A percentile compares a stretch with the other conserved stretches of the same genome.
Evolutionary conservation across 1,284 basidiomycete genomes (phyloP).

Genomic region (Austropuccinia psidii): DNA sequence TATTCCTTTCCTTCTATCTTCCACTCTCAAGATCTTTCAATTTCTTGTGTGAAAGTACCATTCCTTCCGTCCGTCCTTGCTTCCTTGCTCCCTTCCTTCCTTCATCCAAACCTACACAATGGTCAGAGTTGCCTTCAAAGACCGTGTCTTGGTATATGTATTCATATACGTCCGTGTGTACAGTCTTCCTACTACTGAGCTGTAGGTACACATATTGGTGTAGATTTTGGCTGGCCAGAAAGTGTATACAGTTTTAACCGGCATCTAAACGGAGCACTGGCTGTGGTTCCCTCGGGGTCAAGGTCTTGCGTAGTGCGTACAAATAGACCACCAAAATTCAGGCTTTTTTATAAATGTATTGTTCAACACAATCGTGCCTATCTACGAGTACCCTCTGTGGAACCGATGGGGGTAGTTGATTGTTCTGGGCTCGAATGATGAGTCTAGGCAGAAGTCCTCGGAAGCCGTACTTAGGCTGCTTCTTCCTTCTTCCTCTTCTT

Average conservation of each 20-base stretch:
- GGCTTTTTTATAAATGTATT: background rate
- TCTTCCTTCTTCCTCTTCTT: slow-evolving; percentile 16
- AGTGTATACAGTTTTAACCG: too few species aligned
- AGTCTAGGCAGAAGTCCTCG: slow-evolving; percentile 9
- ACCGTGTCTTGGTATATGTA: too few species aligned
- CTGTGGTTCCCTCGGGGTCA: slow-evolving; percentile 4
- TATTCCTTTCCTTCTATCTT: too few species aligned
- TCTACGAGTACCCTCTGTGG: background rate
- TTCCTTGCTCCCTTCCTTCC: background rate
- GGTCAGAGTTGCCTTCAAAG: too few species aligned
- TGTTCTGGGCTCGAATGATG: slow-evolving; percentile 14
- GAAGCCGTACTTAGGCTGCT: slow-evolving; percentile 18
- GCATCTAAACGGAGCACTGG: slow-evolving; percentile 21
- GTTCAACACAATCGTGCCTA: background rate
- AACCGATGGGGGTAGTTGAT: background rate
- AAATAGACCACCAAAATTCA: background rate
- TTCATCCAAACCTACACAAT: background rate
- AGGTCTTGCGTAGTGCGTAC: background rate
- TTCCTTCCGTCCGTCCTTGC: background rate
- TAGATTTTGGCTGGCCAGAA: slow-evolving; percentile 1
- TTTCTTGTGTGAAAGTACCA: too few species aligned
- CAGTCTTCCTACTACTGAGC: background rate
- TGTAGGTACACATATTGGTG: background rate
- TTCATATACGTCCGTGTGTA: too few species aligned
- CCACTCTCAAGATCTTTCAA: too few species aligned